Percentiles rank a stretch among this genome's conserved stretches.
These are phyloP conservation scores for Aquilaria sinensis DNA, from an alignment of 345 rosid species.

Conservation along the genomic window DNA sequence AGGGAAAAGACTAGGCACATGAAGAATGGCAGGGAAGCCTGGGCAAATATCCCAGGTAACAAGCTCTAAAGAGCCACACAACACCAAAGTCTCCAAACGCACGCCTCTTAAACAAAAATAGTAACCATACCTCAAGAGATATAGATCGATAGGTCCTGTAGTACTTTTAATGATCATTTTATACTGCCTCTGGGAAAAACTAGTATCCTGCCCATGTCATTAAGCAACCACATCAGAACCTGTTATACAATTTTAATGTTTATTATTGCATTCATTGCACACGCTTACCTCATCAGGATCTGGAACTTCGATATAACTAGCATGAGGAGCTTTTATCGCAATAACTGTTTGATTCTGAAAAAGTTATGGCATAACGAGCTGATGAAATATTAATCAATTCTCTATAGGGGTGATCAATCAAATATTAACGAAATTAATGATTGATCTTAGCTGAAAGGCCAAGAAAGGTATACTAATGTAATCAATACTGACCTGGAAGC, in stretches of 20 bases:
- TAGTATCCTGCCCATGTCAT: conserved; percentile 35
- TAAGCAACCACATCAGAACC: conserved; percentile 9
- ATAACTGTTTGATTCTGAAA: conserved; percentile 54
- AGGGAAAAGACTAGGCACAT: not conserved
- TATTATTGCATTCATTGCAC: not conserved
- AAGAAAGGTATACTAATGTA: no score
- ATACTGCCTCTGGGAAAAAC: conserved; percentile 46
- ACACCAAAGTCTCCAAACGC: not conserved
- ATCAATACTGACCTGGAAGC: conserved; percentile 45
- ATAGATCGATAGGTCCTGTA: conserved; percentile 60
- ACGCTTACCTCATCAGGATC: conserved; percentile 62
- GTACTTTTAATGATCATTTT: conserved; percentile 62
- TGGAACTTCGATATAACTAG: conserved; percentile 66
- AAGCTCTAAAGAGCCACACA: not conserved
- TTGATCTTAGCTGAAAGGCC: no score
- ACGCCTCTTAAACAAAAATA: not conserved
- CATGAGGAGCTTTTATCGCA: conserved; percentile 66
- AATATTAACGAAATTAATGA: no score
- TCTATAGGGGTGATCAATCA: no score
- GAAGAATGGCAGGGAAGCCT: not conserved
- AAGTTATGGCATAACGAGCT: not conserved
- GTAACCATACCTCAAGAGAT: conserved; percentile 48
- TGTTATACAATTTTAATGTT: not conserved
- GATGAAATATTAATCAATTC: not conserved
- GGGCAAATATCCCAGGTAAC: not conserved